A percentile compares a stretch with the other conserved stretches of the same genome.
Evolutionary conservation across 2,329 filamentous ascomycete species (phyloP).

Genomic region (Epichloe sylvatica): DNA sequence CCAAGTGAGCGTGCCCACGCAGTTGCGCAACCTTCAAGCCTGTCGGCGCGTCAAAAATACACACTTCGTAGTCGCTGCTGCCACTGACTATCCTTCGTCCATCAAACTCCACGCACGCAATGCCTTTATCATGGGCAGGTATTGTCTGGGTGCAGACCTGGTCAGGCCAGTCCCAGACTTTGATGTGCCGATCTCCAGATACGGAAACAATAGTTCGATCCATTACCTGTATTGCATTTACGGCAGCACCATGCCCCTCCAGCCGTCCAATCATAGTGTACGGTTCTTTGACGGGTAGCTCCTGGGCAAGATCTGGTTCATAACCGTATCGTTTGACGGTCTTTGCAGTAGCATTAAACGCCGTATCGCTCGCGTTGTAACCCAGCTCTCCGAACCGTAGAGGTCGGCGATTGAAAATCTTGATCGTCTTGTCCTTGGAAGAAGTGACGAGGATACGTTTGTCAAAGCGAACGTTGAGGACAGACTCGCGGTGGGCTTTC

Average conservation of each 20-base stretch:
- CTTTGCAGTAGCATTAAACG: slow-evolving; percentile 38
- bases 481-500: slow-evolving; percentile 74
- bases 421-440: slow-evolving; percentile 94
- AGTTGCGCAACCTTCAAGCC: slow-evolving; percentile 83
- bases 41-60: slow-evolving; percentile 79
- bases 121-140: slow-evolving; percentile 81
- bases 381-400: slow-evolving; percentile 48
- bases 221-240: slow-evolving; percentile 89
- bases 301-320: slow-evolving; percentile 30
- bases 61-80: slow-evolving; percentile 89
- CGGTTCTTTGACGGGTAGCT: slow-evolving; percentile 42
- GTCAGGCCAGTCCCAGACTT: slow-evolving; percentile 82
- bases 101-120: slow-evolving; percentile 95
- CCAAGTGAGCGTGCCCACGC: slow-evolving; percentile 66
- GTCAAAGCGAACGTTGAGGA: slow-evolving; percentile 87
- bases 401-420: slow-evolving; percentile 75
- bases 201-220: slow-evolving; percentile 83
- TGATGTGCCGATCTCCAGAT: slow-evolving; percentile 85
- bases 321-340: slow-evolving; percentile 42
- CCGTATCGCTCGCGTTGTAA: slow-evolving; percentile 27
- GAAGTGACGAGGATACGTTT: slow-evolving; percentile 86
- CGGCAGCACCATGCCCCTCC: slow-evolving; percentile 75
- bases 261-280: slow-evolving; percentile 69
- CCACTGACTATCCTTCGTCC: slow-evolving; percentile 86
- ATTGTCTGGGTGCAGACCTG: slow-evolving; percentile 65